Conservation (phyloP, 1,284 basidiomycete species). For the Melampsora americana region DNA sequence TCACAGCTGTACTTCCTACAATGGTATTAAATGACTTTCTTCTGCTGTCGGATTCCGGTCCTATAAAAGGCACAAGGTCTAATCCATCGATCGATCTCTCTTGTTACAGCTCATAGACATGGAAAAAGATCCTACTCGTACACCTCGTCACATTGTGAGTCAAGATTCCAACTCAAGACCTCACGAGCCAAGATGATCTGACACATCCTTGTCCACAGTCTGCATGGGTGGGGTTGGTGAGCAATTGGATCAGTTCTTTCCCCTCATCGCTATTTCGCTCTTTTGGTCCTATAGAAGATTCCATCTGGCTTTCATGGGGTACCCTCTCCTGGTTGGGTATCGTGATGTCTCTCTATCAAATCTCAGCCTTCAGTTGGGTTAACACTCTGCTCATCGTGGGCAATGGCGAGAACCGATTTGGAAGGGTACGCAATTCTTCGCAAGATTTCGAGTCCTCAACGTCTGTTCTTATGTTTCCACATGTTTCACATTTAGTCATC, state of each 20-base stretch:
- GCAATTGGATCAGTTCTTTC: slow-evolving; percentile 38
- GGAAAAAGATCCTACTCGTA: slow-evolving; percentile 30
- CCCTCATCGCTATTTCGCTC: slow-evolving; percentile 36
- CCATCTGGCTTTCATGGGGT: slow-evolving; percentile 38
- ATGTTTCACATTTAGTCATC: slow-evolving; percentile 20
- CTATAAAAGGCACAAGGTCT: not conserved
- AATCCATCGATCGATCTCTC: not conserved
- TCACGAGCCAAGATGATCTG: not conserved
- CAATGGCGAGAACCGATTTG: slow-evolving; percentile 32
- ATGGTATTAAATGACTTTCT: slow-evolving; percentile 23
- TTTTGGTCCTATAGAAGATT: slow-evolving; percentile 13
- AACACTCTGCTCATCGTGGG: slow-evolving; percentile 32
- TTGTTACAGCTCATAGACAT: slow-evolving; percentile 27
- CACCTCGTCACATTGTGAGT: slow-evolving; percentile 39
- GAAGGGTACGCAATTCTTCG: slow-evolving; percentile 11
- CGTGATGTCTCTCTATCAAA: slow-evolving; percentile 25
- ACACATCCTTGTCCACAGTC: slow-evolving; percentile 7
- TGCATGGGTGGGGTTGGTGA: slow-evolving; percentile 32
- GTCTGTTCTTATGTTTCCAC: slow-evolving; percentile 5
- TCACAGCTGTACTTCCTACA: slow-evolving; percentile 33
- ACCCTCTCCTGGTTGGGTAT: slow-evolving; percentile 35
- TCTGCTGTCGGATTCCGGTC: not conserved
- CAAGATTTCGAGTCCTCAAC: not conserved
- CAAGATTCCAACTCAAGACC: not conserved
- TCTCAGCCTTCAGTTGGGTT: slow-evolving; percentile 40